Evolutionary conservation across 1,284 basidiomycete species (phyloP), one percentile per base, ranked within the genome.

Genomic region (Inonotus hispidus): DNA sequence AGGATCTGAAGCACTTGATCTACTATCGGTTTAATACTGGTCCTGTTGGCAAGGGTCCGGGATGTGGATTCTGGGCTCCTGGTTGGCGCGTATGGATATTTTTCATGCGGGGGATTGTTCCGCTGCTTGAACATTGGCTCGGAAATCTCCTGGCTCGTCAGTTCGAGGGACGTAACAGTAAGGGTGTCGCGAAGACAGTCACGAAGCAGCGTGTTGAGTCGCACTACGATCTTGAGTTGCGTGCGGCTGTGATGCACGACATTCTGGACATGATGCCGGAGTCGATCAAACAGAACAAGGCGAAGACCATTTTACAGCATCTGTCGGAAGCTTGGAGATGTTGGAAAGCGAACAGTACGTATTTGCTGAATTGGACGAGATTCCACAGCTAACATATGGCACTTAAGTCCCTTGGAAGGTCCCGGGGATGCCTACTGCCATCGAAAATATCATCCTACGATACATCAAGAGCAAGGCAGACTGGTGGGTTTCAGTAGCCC

Each of bases 61-160:
- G 97, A 72, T 95, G 94, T 69, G 97, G 97, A 64, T 99, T 99
- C 82, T 99, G 97, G 97, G 95, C 95, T 58, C 97, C 97, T 19
- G 97, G 96, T 37, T 99, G 97, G 97, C 85, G 97, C 58, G 97
- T 99, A 6, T 99, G 97, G 97, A 79, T 99, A 64, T 99, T 99
- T 82, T 99, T 99, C 82, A 92, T 99, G 88, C 88, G 97, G 58
- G 97, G 97, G 64, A 98, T 99, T 69, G 95, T 98, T 0, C 97
- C 97, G 13, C 82, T 99, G 6, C 85, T 99, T 11, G 96, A 99
- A 74, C 82, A 95, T 74, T 99, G 97, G 88, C 85, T 99, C 47
- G 95, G 97, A 38, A 99, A 99, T 73, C 76, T 99, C 68, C 87
- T 99, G 56, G 97, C 97, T 45, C 88, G 97, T 75, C 96, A 99